Conservation (phyloP, 768 basidiomycete species). For the Suillus lakei region DNA sequence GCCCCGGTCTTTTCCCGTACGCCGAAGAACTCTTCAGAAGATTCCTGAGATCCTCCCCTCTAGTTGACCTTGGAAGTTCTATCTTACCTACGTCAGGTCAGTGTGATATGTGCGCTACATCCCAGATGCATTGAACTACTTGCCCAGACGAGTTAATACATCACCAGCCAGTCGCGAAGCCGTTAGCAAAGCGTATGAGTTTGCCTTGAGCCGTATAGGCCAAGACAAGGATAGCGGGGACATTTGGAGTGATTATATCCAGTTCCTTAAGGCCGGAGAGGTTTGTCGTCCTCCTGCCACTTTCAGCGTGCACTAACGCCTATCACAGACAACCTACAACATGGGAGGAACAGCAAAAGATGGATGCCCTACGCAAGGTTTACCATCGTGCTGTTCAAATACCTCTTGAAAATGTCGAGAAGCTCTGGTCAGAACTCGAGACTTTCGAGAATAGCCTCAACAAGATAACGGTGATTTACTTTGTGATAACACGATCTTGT, state of each 20-base stretch:
- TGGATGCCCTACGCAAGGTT: slow-evolving; percentile 89
- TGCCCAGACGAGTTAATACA: slow-evolving; percentile 66
- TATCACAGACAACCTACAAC: slow-evolving; percentile 67
- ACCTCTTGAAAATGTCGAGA: slow-evolving; percentile 91
- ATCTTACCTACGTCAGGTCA: slow-evolving; percentile 90
- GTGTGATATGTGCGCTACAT: slow-evolving; percentile 34
- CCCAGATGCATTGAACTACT: slow-evolving; percentile 16
- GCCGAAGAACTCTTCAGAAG: slow-evolving; percentile 90
- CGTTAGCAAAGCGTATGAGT: slow-evolving; percentile 90
- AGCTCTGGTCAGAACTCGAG: slow-evolving; percentile 93
- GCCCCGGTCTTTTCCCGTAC: slow-evolving; percentile 66
- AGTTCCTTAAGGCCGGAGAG: slow-evolving; percentile 82
- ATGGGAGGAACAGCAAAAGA: slow-evolving; percentile 96
- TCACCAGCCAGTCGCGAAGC: slow-evolving; percentile 72
- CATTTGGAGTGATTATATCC: slow-evolving; percentile 94
- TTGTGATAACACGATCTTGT: not conserved
- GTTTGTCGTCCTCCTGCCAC: slow-evolving; percentile 44
- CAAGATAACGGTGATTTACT: slow-evolving; percentile 69
- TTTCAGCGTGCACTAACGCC: slow-evolving; percentile 12
- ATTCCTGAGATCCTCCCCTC: slow-evolving; percentile 83
- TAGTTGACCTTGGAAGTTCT: slow-evolving; percentile 94
- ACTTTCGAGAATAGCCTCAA: slow-evolving; percentile 89
- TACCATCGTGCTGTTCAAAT: slow-evolving; percentile 95
- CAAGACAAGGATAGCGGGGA: slow-evolving; percentile 91
- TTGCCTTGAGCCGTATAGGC: slow-evolving; percentile 86